Conservation (phyloP, 163 green algal species). For the Scenedesmus sp. region DNA sequence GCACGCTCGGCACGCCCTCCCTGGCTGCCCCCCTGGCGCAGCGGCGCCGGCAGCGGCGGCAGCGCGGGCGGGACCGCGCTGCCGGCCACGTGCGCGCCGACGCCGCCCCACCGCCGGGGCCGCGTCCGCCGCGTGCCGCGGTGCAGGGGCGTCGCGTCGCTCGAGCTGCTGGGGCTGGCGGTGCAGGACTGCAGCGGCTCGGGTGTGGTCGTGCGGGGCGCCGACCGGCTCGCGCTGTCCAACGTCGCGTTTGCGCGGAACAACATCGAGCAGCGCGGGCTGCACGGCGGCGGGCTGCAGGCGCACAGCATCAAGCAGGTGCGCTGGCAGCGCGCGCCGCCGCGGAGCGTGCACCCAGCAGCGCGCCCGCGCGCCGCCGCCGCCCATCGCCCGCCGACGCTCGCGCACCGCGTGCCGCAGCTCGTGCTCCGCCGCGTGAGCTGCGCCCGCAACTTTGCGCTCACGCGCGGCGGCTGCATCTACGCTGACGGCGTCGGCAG, state of each 20-base stretch:
- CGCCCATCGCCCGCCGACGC: no score
- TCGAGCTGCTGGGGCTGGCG: background rate
- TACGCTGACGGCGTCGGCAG: background rate
- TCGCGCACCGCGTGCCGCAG: no score
- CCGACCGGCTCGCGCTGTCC: background rate
- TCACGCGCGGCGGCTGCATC: conserved; percentile 8
- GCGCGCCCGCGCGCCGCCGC: no score
- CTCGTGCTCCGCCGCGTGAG: background rate
- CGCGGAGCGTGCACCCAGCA: no score
- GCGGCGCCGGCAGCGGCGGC: background rate
- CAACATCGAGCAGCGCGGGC: background rate
- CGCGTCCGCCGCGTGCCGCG: no score
- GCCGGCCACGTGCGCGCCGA: no score
- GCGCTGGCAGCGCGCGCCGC: no score
- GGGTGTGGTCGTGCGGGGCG: background rate
- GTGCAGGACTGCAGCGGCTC: background rate
- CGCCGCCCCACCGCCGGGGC: no score
- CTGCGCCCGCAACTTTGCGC: conserved; percentile 1
- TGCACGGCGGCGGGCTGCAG: no score
- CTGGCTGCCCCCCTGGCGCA: no score
- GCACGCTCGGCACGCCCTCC: no score
- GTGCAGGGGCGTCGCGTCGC: background rate
- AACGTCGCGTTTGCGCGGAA: background rate
- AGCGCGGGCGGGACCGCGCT: background rate
- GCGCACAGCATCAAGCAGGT: no score